Percentiles rank a stretch among this genome's conserved stretches.
phyloP scores from a whole-genome alignment of 2,329 filamentous ascomycete genomes.

The Ambrosiella cleistominuta region DNA sequence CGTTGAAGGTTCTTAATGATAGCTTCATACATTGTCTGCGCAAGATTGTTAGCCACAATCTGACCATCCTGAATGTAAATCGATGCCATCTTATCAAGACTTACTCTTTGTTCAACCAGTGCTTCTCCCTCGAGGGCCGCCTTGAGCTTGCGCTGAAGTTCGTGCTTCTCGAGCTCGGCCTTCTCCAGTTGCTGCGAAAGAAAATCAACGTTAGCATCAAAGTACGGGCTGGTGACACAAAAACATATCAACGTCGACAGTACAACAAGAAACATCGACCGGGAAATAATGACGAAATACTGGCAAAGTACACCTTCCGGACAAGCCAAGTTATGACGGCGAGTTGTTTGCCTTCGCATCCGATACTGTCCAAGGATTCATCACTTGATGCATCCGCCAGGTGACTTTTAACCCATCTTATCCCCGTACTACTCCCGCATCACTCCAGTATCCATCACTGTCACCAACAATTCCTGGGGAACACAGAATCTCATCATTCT shows the following conservation, averaged over 20 bases:
- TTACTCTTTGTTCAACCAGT: constrained; percentile 34
- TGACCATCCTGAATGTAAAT: not conserved
- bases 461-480: not conserved
- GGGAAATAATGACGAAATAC: not conserved
- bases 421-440: no score
- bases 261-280: not conserved
- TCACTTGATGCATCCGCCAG: no score
- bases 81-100: constrained; percentile 16
- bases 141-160: constrained; percentile 38
- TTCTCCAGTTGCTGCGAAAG: constrained; percentile 37
- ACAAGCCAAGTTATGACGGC: no score
- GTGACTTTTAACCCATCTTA: no score
- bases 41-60: not conserved
- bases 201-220: not conserved
- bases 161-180: constrained; percentile 37
- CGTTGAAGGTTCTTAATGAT: constrained; percentile 52
- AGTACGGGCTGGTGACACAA: no score
- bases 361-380: no score
- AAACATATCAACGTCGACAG: no score
- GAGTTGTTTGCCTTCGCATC: no score
- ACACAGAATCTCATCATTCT: not conserved
- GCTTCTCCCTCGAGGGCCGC: constrained; percentile 31
- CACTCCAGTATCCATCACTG: no score
- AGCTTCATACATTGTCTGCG: constrained; percentile 33
- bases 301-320: no score